Conservation (phyloP, 768 basidiomycete species). For the Trametes punicea region DNA sequence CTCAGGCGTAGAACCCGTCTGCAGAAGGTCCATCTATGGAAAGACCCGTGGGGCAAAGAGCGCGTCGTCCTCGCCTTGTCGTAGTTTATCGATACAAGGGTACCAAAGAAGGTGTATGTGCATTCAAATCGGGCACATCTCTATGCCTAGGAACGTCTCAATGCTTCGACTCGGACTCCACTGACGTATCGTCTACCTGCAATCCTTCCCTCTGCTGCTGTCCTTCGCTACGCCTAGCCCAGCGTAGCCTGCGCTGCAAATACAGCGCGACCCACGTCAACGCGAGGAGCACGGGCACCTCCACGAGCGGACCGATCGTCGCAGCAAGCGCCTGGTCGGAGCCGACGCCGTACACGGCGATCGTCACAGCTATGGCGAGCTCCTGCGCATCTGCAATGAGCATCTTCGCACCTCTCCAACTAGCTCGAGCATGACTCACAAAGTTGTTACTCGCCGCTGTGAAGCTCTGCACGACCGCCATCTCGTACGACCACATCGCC, state of each 20-base stretch:
- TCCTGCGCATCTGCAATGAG: slow-evolving; percentile 41
- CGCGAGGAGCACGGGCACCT: slow-evolving; percentile 73
- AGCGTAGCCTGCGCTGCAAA: slow-evolving; percentile 14
- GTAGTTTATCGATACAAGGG: not conserved
- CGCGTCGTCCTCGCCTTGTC: slow-evolving; percentile 57
- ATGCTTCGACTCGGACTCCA: too few relatives aligned
- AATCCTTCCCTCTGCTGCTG: too few relatives aligned
- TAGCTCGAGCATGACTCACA: slow-evolving; percentile 35
- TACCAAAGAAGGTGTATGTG: too few relatives aligned
- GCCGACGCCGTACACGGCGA: slow-evolving; percentile 72
- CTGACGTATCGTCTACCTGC: too few relatives aligned
- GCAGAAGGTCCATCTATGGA: slow-evolving; percentile 61
- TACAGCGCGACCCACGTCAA: slow-evolving; percentile 62
- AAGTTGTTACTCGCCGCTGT: slow-evolving; percentile 81
- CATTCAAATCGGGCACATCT: too few relatives aligned
- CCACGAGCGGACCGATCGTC: slow-evolving; percentile 73
- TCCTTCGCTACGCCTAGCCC: not conserved
- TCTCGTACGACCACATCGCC: slow-evolving; percentile 60
- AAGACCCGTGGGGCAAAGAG: slow-evolving; percentile 74
- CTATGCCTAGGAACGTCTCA: not conserved
- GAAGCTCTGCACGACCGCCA: slow-evolving; percentile 75
- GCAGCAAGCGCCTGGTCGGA: slow-evolving; percentile 81
- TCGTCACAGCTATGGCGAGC: slow-evolving; percentile 78
- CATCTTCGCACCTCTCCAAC: not conserved
- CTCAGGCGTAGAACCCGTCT: slow-evolving; percentile 48